A percentile compares a stretch with the other conserved stretches of the same genome.
phyloP scores from a whole-genome alignment of 495 filamentous ascomycete species.

The Aspergillus haitiensis region DNA sequence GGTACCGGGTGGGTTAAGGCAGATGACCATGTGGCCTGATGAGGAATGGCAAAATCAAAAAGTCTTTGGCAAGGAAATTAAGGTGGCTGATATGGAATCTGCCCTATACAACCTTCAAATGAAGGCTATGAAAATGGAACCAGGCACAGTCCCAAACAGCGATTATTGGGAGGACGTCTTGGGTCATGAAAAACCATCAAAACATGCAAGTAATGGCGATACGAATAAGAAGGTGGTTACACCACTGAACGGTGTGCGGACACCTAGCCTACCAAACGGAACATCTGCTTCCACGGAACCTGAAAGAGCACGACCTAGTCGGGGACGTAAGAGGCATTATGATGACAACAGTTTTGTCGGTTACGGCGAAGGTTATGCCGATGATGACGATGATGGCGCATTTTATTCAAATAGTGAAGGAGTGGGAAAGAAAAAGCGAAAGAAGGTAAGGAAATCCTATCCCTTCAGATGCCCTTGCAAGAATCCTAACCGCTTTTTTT shows the following conservation, averaged over 20 bases:
- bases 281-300: constrained; percentile 36
- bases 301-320: constrained; percentile 54
- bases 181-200: constrained; percentile 56
- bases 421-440: constrained; percentile 49
- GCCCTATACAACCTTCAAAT: constrained; percentile 49
- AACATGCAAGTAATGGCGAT: constrained; percentile 33
- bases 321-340: constrained; percentile 66
- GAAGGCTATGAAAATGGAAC: constrained; percentile 56
- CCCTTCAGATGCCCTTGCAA: background rate
- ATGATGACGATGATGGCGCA: constrained; percentile 57
- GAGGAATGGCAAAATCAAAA: constrained; percentile 67
- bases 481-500: constrained; percentile 14
- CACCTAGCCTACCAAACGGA: constrained; percentile 33
- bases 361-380: constrained; percentile 64
- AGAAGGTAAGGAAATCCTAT: constrained; percentile 46
- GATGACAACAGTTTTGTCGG: constrained; percentile 67
- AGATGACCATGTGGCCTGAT: constrained; percentile 58
- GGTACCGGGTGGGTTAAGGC: constrained; percentile 41
- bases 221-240: constrained; percentile 41
- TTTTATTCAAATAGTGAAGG: constrained; percentile 50
- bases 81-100: constrained; percentile 46
- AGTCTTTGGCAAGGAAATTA: constrained; percentile 60
- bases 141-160: constrained; percentile 56
- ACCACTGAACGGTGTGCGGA: constrained; percentile 34
- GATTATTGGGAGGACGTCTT: constrained; percentile 59